Base-by-base conservation (phyloP, 805 yeast genomes). In the Cyberlindnera xylosilytica region DNA sequence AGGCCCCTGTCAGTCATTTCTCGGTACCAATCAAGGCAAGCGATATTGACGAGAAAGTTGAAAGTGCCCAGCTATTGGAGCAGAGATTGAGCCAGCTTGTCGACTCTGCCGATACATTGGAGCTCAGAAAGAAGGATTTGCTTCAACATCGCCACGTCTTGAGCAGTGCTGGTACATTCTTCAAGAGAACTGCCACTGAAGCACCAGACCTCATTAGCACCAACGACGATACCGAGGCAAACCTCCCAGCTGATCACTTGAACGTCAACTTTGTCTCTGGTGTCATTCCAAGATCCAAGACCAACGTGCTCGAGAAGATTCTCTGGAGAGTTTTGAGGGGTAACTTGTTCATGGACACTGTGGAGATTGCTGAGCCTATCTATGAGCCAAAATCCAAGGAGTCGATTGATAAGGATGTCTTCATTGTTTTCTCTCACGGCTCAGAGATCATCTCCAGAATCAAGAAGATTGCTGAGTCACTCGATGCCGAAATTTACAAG, bases 271-370 rank as follows among this genome's bases (percentile, higher is more conserved):
- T 46, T 32, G 60, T 68, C 17, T 76, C 93, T 7, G 99, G 98
- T 50, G 90, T 91, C 16, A 82, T 93, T 35, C 75, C 81, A 41
- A 76, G 95, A 56, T 76, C 72, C 18, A 85, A 85, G 59, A 72
- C 87, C 26, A 74, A 72, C 17, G 70, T 84, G 4, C 70, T 93
- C 51, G 89, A 89, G 58, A 86, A 82, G 57, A 87, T 93, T 42
- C 69, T 89, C 39, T 95, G 98, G 97, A 78, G 99, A 65, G 81
- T 86, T 13, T 74, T 91, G 51, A 80, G 99, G 64, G 99, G 99
- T 60, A 93, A 93, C 64, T 70, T 95, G 53, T 85, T 76, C 56
- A 76, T 89, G 61, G 81, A 83, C 51, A 74, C 84, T 42, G 75
- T 78, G 45, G 95, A 85, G 56, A 79, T 91, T 49, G 73, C 76